These are phyloP conservation scores for Lepidium africanum DNA, from an alignment of 345 rosid species.

Conservation along the genomic window DNA sequence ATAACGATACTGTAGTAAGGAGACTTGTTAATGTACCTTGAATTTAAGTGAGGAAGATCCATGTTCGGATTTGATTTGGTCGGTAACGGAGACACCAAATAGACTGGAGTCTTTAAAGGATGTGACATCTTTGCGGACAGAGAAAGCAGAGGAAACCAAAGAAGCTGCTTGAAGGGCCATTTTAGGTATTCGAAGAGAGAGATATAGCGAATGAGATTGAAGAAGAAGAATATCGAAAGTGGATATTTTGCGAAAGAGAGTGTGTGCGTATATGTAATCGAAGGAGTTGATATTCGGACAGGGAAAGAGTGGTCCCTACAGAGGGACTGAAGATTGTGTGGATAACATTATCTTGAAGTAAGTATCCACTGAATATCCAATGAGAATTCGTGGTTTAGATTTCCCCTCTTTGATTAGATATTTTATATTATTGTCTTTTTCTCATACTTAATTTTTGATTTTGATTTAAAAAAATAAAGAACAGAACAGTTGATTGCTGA, in stretches of 20 bases:
- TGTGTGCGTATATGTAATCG: constrained; percentile 11
- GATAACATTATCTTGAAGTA: constrained; percentile 59
- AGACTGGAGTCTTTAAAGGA: constrained; percentile 75
- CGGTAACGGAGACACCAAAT: constrained; percentile 69
- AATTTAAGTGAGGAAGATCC: constrained; percentile 45
- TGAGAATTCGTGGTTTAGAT: constrained; percentile 46
- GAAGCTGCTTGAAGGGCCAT: constrained; percentile 84
- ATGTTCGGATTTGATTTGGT: constrained; percentile 49
- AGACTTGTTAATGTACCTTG: constrained; percentile 40
- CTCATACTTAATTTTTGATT: neutral
- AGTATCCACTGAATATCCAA: constrained; percentile 43
- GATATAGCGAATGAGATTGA: neutral
- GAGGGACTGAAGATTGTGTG: constrained; percentile 25
- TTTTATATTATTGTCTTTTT: constrained; percentile 6
- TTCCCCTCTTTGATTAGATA: constrained; percentile 34
- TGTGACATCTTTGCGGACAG: constrained; percentile 55
- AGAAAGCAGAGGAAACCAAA: constrained; percentile 60
- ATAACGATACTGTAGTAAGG: neutral
- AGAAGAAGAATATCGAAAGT: constrained; percentile 7
- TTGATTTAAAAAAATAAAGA: neutral
- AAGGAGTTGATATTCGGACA: constrained; percentile 23
- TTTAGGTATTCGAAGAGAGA: neutral
- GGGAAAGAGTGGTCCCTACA: constrained; percentile 13
- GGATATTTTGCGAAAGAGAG: constrained; percentile 3
- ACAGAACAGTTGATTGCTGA: constrained; percentile 4